Percentiles rank a stretch among this genome's conserved stretches.
phyloP scores from a whole-genome alignment of 768 basidiomycete species.

The Clavulina sp. region DNA sequence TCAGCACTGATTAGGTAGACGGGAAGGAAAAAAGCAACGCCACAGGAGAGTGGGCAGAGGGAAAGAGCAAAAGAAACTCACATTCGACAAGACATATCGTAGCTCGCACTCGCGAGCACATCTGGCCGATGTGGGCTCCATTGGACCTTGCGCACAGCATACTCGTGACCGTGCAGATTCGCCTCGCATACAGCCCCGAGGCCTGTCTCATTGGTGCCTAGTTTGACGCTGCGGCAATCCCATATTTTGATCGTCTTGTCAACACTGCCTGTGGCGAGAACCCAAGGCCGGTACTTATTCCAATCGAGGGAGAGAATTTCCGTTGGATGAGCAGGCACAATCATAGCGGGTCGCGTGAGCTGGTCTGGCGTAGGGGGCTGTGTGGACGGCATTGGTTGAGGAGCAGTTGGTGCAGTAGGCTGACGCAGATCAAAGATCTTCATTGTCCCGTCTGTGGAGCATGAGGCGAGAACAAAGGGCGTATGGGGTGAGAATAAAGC shows the following conservation, averaged over 20 bases:
- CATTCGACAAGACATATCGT: conserved; percentile 94
- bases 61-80: conserved; percentile 28
- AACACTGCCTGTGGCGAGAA: conserved; percentile 62
- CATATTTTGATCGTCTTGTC: conserved; percentile 63
- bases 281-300: conserved; percentile 78
- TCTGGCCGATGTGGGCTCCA: conserved; percentile 61
- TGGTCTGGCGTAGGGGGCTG: not conserved
- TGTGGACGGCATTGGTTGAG: conserved; percentile 2
- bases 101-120: conserved; percentile 38
- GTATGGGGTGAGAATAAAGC: conserved; percentile 87
- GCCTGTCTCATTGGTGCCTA: conserved; percentile 25
- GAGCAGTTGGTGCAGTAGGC: conserved; percentile 8
- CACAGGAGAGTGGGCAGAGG: no score
- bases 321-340: conserved; percentile 56
- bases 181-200: conserved; percentile 54
- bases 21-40: not conserved
- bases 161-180: conserved; percentile 69
- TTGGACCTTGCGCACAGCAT: conserved; percentile 73
- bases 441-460: conserved; percentile 73
- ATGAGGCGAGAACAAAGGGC: conserved; percentile 62
- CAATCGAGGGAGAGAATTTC: conserved; percentile 76
- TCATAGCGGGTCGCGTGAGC: conserved; percentile 39
- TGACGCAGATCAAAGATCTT: conserved; percentile 51
- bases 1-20: not conserved
- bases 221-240: conserved; percentile 75